Evolutionary conservation across 148 eudicot species (phyloP).

Genomic region (Mesembryanthemum crystallinum): DNA sequence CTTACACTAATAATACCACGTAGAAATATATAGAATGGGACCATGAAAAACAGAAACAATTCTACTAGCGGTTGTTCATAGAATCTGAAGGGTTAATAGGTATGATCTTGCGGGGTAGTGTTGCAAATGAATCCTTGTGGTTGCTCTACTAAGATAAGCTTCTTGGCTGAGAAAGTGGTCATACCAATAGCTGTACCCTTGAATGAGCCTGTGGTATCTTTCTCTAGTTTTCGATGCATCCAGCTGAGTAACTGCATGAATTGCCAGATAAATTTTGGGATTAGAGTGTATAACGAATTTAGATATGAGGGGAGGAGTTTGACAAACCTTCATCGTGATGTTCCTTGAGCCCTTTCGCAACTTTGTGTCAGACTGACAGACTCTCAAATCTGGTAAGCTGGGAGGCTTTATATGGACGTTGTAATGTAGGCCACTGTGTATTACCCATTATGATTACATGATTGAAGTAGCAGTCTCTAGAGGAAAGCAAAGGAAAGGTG

Average conservation of each 20-base stretch:
- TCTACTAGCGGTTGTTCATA: not conserved
- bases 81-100: not conserved
- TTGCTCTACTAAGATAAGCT: not conserved
- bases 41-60: conserved; percentile 5
- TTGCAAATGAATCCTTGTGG: not conserved
- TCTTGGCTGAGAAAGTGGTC: conserved; percentile 6
- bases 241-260: conserved; percentile 67
- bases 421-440: not conserved
- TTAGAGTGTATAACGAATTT: not conserved
- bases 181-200: conserved; percentile 50
- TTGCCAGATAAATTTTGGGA: conserved; percentile 18
- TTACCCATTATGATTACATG: conserved; percentile 11
- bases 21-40: not conserved
- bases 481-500: conserved; percentile 20
- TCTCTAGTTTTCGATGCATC: conserved; percentile 58
- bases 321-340: conserved; percentile 39
- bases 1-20: not conserved
- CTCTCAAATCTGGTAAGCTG: not conserved
- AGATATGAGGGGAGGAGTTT: conserved; percentile 12
- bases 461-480: conserved; percentile 10
- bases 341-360: conserved; percentile 13
- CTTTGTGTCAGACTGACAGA: not conserved
- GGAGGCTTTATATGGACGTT: conserved; percentile 13
- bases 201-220: conserved; percentile 34
- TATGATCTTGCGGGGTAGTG: not conserved